A percentile compares a stretch with the other conserved stretches of the same genome.
These are phyloP conservation scores for Hypoxylon perforatum DNA, from an alignment of 495 filamentous ascomycete genomes.

Conservation along the genomic window DNA sequence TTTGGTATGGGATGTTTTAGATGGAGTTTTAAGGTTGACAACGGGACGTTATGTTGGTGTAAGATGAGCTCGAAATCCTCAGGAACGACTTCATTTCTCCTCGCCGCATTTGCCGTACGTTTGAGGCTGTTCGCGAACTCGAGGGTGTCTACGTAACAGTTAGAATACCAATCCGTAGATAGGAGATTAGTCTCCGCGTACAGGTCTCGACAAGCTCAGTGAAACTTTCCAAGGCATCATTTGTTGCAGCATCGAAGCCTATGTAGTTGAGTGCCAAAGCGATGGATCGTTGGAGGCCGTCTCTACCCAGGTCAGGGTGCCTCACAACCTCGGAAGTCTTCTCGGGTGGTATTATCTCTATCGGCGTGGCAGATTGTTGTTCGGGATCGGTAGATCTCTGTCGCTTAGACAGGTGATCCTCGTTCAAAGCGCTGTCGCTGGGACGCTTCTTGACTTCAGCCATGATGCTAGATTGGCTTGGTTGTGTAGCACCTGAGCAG, in stretches of 20 bases:
- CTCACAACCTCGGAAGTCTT: conserved; percentile 16
- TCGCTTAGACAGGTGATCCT: conserved; percentile 43
- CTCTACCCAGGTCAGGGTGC: conserved; percentile 46
- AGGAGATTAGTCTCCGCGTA: conserved; percentile 34
- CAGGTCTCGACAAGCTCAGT: conserved; percentile 52
- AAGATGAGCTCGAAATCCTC: conserved; percentile 54
- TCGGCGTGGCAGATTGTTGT: conserved; percentile 10
- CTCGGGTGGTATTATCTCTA: neutral
- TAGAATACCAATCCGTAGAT: conserved; percentile 3
- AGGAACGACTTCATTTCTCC: conserved; percentile 51
- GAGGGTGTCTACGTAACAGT: conserved; percentile 47
- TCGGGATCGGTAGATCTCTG: conserved; percentile 37
- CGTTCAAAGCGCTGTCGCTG: conserved; percentile 30
- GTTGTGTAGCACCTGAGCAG: neutral
- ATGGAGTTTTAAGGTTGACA: conserved; percentile 52
- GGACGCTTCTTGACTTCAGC: conserved; percentile 31
- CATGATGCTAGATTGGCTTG: conserved; percentile 10
- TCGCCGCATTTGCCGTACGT: conserved; percentile 47
- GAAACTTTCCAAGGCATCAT: conserved; percentile 58
- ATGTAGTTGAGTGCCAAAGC: conserved; percentile 51
- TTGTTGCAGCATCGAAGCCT: conserved; percentile 53
- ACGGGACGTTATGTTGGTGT: conserved; percentile 48
- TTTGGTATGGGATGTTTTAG: conserved; percentile 52
- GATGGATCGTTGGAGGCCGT: conserved; percentile 53
- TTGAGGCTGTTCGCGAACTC: conserved; percentile 47